Evolutionary conservation across 495 filamentous ascomycete genomes (phyloP).

Genomic region (Corynascus novoguineensis): DNA sequence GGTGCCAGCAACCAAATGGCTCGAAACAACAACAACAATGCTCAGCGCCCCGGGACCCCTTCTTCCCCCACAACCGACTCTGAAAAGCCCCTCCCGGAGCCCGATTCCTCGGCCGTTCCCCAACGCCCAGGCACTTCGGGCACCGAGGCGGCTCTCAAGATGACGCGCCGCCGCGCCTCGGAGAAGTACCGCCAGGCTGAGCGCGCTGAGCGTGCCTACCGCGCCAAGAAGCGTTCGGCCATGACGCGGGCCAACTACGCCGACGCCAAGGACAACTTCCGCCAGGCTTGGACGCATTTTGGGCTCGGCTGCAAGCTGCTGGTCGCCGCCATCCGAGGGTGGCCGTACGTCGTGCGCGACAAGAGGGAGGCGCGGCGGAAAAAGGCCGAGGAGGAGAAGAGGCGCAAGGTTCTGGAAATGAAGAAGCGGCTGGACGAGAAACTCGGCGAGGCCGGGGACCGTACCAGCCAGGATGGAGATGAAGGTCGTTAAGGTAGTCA

Average conservation of each 20-base stretch:
- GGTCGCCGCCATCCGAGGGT: slow-evolving; percentile 12
- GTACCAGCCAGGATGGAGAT: neutral
- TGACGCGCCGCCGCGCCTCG: slow-evolving; percentile 22
- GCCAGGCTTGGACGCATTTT: slow-evolving; percentile 23
- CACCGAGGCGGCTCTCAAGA: slow-evolving; percentile 29
- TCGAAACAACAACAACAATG: neutral
- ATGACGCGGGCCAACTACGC: slow-evolving; percentile 22
- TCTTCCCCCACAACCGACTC: neutral
- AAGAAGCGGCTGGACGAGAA: slow-evolving; percentile 14
- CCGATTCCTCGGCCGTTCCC: neutral
- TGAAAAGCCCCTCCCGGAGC: slow-evolving; percentile 9
- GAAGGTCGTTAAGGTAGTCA: neutral
- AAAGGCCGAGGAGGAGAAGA: slow-evolving; percentile 12
- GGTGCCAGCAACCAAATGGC: neutral
- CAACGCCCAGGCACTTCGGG: slow-evolving; percentile 28
- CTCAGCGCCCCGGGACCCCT: neutral
- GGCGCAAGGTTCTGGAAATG: slow-evolving; percentile 19
- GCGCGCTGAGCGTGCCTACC: slow-evolving; percentile 29
- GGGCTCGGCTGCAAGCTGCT: slow-evolving; percentile 16
- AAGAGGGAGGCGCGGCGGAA: slow-evolving; percentile 11
- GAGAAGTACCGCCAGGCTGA: slow-evolving; percentile 23
- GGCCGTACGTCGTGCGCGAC: slow-evolving; percentile 21
- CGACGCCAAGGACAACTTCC: slow-evolving; percentile 27
- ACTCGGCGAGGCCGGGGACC: neutral
- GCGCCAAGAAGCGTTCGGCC: slow-evolving; percentile 24